Evolutionary conservation across 768 basidiomycete species (phyloP).

Genomic region (Psilocybe sp.): DNA sequence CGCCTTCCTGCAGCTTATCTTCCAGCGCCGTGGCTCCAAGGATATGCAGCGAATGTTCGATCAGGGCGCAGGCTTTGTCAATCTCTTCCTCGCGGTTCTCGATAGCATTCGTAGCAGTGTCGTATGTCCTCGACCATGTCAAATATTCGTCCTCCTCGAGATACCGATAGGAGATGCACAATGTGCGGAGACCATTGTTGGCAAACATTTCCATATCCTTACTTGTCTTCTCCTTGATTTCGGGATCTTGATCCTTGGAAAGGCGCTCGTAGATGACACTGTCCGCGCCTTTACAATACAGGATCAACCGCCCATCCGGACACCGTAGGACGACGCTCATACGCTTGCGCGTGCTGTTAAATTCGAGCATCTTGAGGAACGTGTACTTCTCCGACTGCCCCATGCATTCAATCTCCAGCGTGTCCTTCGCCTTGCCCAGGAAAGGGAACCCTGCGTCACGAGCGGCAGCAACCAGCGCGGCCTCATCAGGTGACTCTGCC

Average conservation of each 20-base stretch:
- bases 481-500: constrained; percentile 95
- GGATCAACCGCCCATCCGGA: constrained; percentile 76
- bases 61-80: constrained; percentile 78
- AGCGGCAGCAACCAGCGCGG: constrained; percentile 89
- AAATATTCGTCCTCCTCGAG: constrained; percentile 83
- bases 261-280: constrained; percentile 90
- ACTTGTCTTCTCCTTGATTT: constrained; percentile 71
- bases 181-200: constrained; percentile 86
- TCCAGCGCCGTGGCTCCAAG: constrained; percentile 95
- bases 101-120: constrained; percentile 74
- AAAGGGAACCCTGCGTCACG: constrained; percentile 94
- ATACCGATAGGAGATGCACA: constrained; percentile 83
- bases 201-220: constrained; percentile 93
- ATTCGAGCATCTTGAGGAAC: constrained; percentile 81
- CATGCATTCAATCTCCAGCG: constrained; percentile 87
- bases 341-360: constrained; percentile 90
- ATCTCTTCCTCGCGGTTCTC: constrained; percentile 88
- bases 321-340: constrained; percentile 91
- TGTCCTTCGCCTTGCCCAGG: constrained; percentile 67
- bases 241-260: constrained; percentile 68
- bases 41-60: constrained; percentile 82
- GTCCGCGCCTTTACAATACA: constrained; percentile 98
- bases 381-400: constrained; percentile 83
- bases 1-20: constrained; percentile 96
- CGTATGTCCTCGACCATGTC: constrained; percentile 76